These are phyloP conservation scores for Venturia asperata DNA, from an alignment of 2,329 filamentous ascomycete species.

Conservation along the genomic window DNA sequence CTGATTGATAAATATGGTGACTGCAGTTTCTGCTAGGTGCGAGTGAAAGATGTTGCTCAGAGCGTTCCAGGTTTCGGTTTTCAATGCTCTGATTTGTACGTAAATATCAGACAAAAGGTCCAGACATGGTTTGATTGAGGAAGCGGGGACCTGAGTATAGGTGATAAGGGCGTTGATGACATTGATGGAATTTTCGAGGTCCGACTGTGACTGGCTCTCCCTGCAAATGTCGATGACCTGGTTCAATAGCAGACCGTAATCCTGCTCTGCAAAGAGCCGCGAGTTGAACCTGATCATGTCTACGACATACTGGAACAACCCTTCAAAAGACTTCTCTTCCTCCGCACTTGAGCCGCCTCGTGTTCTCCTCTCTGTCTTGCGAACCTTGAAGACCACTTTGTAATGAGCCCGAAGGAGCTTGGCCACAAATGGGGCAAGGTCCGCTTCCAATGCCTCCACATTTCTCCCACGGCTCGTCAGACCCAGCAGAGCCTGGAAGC, in stretches of 20 bases:
- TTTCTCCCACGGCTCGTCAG: constrained; percentile 34
- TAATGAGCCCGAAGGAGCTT: constrained; percentile 31
- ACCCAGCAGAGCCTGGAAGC: constrained; percentile 31
- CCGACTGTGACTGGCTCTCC: constrained; percentile 56
- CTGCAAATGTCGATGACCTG: constrained; percentile 60
- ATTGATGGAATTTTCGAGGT: constrained; percentile 59
- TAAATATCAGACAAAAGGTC: constrained; percentile 67
- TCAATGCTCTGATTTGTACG: constrained; percentile 54
- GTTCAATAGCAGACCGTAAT: constrained; percentile 55
- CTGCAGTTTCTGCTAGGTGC: constrained; percentile 63
- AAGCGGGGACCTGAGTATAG: constrained; percentile 60
- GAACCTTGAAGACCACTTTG: constrained; percentile 28
- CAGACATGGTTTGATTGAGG: constrained; percentile 58
- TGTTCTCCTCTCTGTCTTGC: constrained; percentile 27
- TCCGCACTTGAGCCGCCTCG: constrained; percentile 23
- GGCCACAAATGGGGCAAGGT: constrained; percentile 30
- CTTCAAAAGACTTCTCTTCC: constrained; percentile 40
- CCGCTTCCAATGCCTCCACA: constrained; percentile 33
- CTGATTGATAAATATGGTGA: constrained; percentile 58
- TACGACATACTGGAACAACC: constrained; percentile 58
- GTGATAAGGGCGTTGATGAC: constrained; percentile 66
- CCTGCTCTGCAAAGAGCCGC: constrained; percentile 57
- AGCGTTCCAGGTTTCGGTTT: constrained; percentile 62
- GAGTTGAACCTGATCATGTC: constrained; percentile 71
- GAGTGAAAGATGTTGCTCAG: constrained; percentile 65